phyloP scores from a whole-genome alignment of 345 rosid genomes.

The Salix koriyanagi region DNA sequence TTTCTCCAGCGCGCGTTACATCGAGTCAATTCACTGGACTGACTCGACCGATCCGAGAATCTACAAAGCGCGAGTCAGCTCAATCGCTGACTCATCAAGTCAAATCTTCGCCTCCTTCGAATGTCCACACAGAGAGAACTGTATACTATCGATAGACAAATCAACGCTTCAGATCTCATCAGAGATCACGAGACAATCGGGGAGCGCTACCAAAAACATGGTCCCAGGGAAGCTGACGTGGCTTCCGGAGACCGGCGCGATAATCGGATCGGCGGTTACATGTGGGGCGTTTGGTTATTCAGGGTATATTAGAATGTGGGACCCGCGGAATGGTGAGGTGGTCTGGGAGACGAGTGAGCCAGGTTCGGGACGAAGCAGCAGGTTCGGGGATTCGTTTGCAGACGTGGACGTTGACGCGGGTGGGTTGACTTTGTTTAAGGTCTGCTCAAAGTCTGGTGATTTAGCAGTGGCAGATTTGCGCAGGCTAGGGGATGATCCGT shows the following conservation, averaged over 20 bases:
- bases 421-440: conserved; percentile 49
- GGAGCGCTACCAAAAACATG: conserved; percentile 53
- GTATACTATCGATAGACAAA: conserved; percentile 64
- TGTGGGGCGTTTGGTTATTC: conserved; percentile 81
- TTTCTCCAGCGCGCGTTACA: conserved; percentile 49
- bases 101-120: conserved; percentile 69
- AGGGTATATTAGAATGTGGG: conserved; percentile 85
- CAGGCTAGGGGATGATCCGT: conserved; percentile 72
- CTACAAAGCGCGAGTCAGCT: conserved; percentile 61
- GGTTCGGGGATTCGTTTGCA: conserved; percentile 84
- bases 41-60: conserved; percentile 81
- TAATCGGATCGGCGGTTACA: conserved; percentile 52
- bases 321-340: conserved; percentile 53
- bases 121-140: conserved; percentile 76
- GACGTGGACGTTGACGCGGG: conserved; percentile 67
- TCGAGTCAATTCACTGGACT: conserved; percentile 69
- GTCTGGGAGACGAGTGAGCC: conserved; percentile 95
- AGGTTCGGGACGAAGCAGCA: conserved; percentile 82
- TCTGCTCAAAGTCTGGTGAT: conserved; percentile 88
- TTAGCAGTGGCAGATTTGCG: conserved; percentile 83
- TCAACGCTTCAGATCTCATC: conserved; percentile 64
- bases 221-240: conserved; percentile 69
- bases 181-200: conserved; percentile 61
- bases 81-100: conserved; percentile 50
- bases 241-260: conserved; percentile 44